A percentile compares a stretch with the other conserved stretches of the same genome.
These are phyloP conservation scores for Canavalia gladiata DNA, from an alignment of 306 rosid species.

Conservation along the genomic window DNA sequence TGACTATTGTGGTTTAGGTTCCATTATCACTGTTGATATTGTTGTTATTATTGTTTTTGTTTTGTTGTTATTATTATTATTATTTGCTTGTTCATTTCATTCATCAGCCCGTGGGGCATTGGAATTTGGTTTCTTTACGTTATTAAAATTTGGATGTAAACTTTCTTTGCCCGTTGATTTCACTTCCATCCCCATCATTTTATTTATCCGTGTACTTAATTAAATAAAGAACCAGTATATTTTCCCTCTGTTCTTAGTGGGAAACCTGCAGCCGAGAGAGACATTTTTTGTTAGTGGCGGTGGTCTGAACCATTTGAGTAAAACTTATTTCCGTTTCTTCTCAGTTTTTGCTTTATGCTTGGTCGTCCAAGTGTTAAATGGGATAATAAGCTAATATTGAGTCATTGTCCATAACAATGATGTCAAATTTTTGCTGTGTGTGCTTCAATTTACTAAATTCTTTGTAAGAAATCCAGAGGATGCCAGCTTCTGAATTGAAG, in stretches of 20 bases:
- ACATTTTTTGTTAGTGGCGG: not conserved
- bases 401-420: not conserved
- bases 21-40: too few relatives aligned
- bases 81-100: not conserved
- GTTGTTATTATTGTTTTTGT: not conserved
- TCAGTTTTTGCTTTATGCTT: not conserved
- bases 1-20: not conserved
- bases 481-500: constrained; percentile 23
- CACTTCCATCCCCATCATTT: not conserved
- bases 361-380: not conserved
- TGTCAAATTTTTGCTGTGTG: not conserved
- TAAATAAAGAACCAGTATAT: not conserved
- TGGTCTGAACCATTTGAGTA: not conserved
- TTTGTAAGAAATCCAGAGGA: not conserved
- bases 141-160: not conserved
- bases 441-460: constrained; percentile 9
- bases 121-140: not conserved
- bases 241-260: not conserved
- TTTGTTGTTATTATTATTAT: not conserved
- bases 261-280: not conserved
- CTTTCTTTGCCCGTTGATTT: not conserved
- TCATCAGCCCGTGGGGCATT: not conserved
- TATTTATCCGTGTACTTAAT: not conserved
- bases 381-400: not conserved
- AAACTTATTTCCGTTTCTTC: not conserved